phyloP scores from a whole-genome alignment of 2,329 filamentous ascomycete genomes.

The Aureobasidium sp. region DNA sequence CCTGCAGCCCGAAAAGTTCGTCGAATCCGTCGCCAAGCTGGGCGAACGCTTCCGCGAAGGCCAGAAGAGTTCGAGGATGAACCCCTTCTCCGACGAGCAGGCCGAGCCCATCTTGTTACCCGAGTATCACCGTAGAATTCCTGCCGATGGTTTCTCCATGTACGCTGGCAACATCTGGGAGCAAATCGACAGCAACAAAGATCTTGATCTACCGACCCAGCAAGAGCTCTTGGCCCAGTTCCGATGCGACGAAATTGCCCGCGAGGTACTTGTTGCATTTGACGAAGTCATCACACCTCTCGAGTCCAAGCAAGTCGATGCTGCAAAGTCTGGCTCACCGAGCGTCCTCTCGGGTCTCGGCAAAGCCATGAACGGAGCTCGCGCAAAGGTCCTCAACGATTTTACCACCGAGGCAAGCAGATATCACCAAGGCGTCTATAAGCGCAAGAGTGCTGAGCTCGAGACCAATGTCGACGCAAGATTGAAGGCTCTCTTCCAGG shows the following conservation, averaged over 20 bases:
- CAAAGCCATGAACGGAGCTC: constrained; percentile 61
- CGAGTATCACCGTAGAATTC: constrained; percentile 92
- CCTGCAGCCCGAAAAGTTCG: constrained; percentile 86
- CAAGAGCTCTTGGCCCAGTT: constrained; percentile 96
- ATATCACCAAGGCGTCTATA: constrained; percentile 94
- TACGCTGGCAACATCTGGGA: constrained; percentile 96
- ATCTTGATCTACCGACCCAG: constrained; percentile 91
- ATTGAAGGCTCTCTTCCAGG: constrained; percentile 78
- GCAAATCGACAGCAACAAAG: constrained; percentile 98
- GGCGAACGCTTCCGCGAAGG: constrained; percentile 77
- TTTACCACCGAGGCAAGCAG: constrained; percentile 88
- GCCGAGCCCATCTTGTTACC: constrained; percentile 77
- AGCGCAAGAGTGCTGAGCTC: constrained; percentile 75
- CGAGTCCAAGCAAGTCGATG: constrained; percentile 77
- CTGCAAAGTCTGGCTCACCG: constrained; percentile 63
- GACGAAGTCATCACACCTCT: constrained; percentile 75
- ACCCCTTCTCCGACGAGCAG: constrained; percentile 64
- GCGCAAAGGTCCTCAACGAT: constrained; percentile 66
- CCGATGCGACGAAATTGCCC: constrained; percentile 90
- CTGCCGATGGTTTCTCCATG: constrained; percentile 90
- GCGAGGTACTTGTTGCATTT: constrained; percentile 78
- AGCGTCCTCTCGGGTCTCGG: constrained; percentile 71
- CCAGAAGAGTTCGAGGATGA: constrained; percentile 36
- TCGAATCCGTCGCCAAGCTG: constrained; percentile 69
- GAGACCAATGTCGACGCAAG: constrained; percentile 81